Evolutionary conservation across 441 rosid genomes (phyloP).

Genomic region (Pelargonium fulgidum): DNA sequence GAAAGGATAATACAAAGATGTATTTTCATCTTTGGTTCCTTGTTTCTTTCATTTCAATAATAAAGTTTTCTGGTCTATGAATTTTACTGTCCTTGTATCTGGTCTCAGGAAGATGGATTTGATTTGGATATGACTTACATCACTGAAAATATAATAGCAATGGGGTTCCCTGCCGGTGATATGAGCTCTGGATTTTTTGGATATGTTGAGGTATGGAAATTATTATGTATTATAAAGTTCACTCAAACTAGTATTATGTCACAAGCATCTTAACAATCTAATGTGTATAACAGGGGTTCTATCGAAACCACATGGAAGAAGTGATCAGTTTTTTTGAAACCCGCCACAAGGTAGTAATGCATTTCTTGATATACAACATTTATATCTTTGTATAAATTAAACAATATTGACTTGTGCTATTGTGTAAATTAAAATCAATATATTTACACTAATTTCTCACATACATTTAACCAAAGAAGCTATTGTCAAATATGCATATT

Average conservation of each 20-base stretch:
- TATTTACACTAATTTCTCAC: no score
- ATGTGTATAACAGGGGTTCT: slow-evolving; percentile 64
- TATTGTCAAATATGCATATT: no score
- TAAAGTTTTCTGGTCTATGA: not conserved
- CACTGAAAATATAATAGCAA: slow-evolving; percentile 86
- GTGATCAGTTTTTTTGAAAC: slow-evolving; percentile 94
- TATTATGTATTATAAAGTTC: slow-evolving; percentile 12
- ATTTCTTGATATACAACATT: not conserved
- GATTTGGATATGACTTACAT: slow-evolving; percentile 90
- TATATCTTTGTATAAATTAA: not conserved
- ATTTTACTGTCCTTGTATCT: slow-evolving; percentile 8
- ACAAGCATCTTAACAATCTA: slow-evolving; percentile 11
- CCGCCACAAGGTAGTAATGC: slow-evolving; percentile 65
- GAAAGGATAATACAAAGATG: no score
- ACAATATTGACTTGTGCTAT: no score
- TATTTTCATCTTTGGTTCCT: not conserved
- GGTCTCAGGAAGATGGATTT: slow-evolving; percentile 82
- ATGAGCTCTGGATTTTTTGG: slow-evolving; percentile 96
- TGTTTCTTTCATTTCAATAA: not conserved
- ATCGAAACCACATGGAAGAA: slow-evolving; percentile 99
- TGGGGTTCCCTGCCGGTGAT: slow-evolving; percentile 98
- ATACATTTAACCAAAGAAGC: no score
- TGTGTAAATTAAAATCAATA: no score
- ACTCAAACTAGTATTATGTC: slow-evolving; percentile 3
- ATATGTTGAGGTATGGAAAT: slow-evolving; percentile 61